phyloP scores from a whole-genome alignment of 352 stramenopile species.

The Phytophthora macrochlamydospora region DNA sequence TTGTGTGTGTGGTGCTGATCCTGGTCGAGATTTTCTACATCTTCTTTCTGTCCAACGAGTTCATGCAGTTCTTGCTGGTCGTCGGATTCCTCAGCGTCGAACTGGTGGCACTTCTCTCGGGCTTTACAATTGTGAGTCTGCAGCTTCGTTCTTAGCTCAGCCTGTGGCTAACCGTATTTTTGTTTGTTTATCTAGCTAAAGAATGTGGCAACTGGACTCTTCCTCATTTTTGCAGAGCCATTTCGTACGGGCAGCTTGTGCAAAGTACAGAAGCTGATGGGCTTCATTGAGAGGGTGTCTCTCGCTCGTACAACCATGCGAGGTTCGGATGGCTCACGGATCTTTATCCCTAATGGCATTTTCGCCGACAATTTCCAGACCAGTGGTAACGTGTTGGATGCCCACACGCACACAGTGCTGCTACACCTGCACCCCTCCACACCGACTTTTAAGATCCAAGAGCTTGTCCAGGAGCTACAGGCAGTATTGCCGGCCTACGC shows the following conservation, averaged over 20 bases:
- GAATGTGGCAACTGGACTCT: constrained; percentile 81
- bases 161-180: not conserved
- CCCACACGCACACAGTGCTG: constrained; percentile 55
- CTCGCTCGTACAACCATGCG: constrained; percentile 77
- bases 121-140: constrained; percentile 66
- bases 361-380: constrained; percentile 79
- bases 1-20: constrained; percentile 74
- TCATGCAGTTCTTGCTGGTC: constrained; percentile 73
- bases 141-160: not conserved
- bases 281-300: constrained; percentile 80
- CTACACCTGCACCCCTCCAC: constrained; percentile 52
- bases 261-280: constrained; percentile 48
- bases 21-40: constrained; percentile 86
- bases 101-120: constrained; percentile 55
- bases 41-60: constrained; percentile 69
- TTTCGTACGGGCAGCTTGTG: constrained; percentile 77
- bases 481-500: constrained; percentile 41
- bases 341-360: constrained; percentile 84
- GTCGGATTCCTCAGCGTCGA: constrained; percentile 74
- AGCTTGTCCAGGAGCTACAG: constrained; percentile 46
- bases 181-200: constrained; percentile 52
- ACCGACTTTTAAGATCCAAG: constrained; percentile 45
- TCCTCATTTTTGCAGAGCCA: constrained; percentile 85
- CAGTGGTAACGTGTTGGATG: constrained; percentile 57
- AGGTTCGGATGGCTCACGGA: constrained; percentile 59